Evolutionary conservation across 257 asterid genomes (phyloP), one percentile per base, ranked within the genome.

Genomic region (Primulina huaijiensis): DNA sequence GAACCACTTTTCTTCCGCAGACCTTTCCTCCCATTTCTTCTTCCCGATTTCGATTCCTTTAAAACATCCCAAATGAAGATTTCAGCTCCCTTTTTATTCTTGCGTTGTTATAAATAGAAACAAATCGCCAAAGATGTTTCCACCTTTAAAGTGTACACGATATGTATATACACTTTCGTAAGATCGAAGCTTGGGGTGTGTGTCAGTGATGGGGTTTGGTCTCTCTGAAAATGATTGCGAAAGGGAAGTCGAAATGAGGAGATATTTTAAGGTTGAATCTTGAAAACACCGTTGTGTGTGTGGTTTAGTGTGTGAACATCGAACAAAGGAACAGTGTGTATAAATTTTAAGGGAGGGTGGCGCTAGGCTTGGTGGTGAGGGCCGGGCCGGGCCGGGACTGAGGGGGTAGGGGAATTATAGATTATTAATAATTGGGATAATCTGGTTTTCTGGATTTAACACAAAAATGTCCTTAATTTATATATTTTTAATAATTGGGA

Each of bases 101-200:
- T 27, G 21, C 30, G 34, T 31, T 10, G 1, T 20, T 30, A 38
- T 17, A 58, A 6, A 40, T 57, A 66, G 75, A 19, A 59, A 75
- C 20, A 69, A 62, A 69, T 56, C 35, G 25, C 23, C 46, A 4
- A 40, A 11, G 53, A 60, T 60, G 59, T 60, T 52, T 65, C 65
- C 57, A 1, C 21, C 61, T 21, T 46, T 8, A 29, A 34, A 57
- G 25, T 9, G 14, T 6, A 6, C 20, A 7, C 10, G 8, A 19
- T 27, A 3, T 60, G 10, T 60, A 29, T 10, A 10, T 16, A 1
- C 2, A 38, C 50, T 10, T 8, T 38, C 16, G 50, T 2, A 14
- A 43, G 19, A 43, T 43, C 19, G 55, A 14, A 43, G 33, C 16
- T 58, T 20, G 63, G 30, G 62, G 30, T 40, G 10, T 40, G 30